Percentiles rank a stretch among this genome's conserved stretches.
These are phyloP conservation scores for Tubosaeta sp. DNA, from an alignment of 768 basidiomycete species.

Conservation along the genomic window DNA sequence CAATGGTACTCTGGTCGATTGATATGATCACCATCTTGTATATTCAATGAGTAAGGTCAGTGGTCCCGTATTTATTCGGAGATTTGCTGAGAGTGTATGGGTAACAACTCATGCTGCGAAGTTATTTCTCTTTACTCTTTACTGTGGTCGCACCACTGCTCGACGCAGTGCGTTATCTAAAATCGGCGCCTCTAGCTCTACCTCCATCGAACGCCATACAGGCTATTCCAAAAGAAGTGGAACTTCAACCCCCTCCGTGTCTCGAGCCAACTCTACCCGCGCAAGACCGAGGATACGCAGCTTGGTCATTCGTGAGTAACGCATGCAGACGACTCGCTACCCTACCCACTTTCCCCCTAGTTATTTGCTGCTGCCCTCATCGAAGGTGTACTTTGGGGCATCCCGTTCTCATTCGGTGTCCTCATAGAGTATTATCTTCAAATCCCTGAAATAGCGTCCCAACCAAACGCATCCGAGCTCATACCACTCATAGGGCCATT, in stretches of 20 bases:
- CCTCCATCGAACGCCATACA: neutral
- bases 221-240: neutral
- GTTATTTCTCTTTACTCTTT: no score
- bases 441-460: neutral
- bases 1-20: no score
- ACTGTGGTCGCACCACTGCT: no score
- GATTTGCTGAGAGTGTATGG: no score
- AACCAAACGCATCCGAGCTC: neutral
- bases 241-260: neutral
- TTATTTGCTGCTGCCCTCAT: neutral
- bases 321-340: no score
- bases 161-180: no score
- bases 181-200: no score
- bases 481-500: neutral
- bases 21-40: no score
- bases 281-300: neutral
- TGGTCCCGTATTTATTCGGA: no score
- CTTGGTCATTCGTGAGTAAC: constrained; percentile 2
- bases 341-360: neutral
- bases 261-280: neutral
- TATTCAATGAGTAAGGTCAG: no score
- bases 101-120: no score
- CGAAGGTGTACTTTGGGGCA: neutral
- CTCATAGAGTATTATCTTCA: neutral
- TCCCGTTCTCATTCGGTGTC: constrained; percentile 3